Percentiles rank a stretch among this genome's conserved stretches.
These are phyloP conservation scores for Allium sativum DNA, from an alignment of 106 monocot genomes.

Conservation along the genomic window DNA sequence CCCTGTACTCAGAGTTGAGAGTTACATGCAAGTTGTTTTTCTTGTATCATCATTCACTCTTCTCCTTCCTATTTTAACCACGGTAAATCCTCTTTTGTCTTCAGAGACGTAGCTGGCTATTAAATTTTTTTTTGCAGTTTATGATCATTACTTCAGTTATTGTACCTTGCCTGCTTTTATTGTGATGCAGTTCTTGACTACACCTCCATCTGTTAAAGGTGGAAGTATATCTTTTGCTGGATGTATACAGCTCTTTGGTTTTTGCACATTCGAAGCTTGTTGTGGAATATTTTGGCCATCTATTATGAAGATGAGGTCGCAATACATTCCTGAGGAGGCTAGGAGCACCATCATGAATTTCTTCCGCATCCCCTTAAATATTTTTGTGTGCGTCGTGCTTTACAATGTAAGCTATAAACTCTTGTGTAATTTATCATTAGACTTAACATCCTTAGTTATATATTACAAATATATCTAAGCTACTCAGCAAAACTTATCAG, in stretches of 20 bases:
- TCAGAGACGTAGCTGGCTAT: neutral
- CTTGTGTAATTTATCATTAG: no score
- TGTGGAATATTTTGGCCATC: conserved; percentile 98
- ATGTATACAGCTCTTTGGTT: conserved; percentile 77
- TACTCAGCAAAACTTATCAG: no score
- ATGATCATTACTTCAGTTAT: neutral
- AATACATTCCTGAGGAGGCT: conserved; percentile 95
- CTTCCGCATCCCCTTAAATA: conserved; percentile 91
- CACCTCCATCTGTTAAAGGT: conserved; percentile 37
- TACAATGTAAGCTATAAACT: conserved; percentile 74
- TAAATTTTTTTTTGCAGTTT: neutral
- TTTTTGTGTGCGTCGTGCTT: conserved; percentile 87
- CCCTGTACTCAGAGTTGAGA: conserved; percentile 60
- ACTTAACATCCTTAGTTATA: no score
- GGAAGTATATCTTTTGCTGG: conserved; percentile 64
- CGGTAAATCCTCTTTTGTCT: conserved; percentile 21
- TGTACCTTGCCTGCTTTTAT: neutral
- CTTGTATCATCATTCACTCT: conserved; percentile 58
- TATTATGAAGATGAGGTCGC: conserved; percentile 98
- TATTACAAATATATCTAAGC: no score
- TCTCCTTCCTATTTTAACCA: conserved; percentile 69
- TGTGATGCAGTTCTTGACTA: conserved; percentile 45
- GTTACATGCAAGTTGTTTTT: conserved; percentile 93
- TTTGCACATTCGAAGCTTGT: conserved; percentile 84
- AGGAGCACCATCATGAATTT: conserved; percentile 99